Conservation (phyloP, 2,329 filamentous ascomycete species). For the Ophiostoma sp. region DNA sequence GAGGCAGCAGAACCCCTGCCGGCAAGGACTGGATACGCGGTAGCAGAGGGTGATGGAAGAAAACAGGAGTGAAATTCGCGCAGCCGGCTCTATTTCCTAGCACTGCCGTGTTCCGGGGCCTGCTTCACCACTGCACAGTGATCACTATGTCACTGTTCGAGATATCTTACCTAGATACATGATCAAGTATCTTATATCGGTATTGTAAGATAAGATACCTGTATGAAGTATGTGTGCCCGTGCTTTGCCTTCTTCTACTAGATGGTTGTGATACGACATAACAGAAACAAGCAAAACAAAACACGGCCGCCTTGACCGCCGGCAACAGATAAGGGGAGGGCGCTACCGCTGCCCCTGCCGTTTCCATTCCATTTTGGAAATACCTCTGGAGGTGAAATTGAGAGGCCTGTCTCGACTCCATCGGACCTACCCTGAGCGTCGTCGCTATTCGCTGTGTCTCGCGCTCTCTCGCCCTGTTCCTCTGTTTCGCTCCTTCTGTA, state of each 20-base stretch:
- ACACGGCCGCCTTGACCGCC: background rate
- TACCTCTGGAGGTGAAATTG: background rate
- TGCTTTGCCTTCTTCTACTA: background rate
- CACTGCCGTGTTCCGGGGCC: background rate
- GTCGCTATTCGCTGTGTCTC: slow-evolving; percentile 20
- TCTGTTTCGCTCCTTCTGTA: background rate
- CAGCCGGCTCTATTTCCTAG: background rate
- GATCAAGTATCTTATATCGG: no score
- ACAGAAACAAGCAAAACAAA: background rate
- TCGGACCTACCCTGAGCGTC: background rate
- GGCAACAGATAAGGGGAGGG: background rate
- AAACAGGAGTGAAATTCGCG: background rate
- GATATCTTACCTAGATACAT: no score
- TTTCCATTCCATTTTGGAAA: background rate
- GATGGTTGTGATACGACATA: background rate
- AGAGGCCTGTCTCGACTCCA: no score
- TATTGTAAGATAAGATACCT: background rate
- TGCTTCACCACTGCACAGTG: background rate
- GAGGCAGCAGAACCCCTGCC: no score
- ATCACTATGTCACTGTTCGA: no score
- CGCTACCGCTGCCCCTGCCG: background rate
- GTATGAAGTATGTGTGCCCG: background rate
- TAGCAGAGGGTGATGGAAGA: background rate
- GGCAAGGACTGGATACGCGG: no score
- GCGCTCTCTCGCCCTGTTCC: slow-evolving; percentile 20